These are phyloP conservation scores for Aureobasidium sp. DNA, from an alignment of 2,329 filamentous ascomycete genomes.

Conservation along the genomic window DNA sequence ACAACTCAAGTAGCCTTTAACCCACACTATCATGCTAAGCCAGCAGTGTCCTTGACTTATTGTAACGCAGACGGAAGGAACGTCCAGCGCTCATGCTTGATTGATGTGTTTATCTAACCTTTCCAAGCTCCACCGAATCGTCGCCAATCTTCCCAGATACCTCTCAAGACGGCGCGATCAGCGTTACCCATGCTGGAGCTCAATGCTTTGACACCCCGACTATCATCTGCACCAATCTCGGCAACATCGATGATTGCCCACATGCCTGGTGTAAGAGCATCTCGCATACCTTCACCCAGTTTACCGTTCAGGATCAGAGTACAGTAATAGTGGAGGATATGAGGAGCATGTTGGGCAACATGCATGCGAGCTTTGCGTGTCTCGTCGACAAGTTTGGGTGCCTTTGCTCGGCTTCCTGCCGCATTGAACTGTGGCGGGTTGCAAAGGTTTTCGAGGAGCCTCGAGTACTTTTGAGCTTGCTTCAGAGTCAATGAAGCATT, in stretches of 20 bases:
- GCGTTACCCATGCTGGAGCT: slow-evolving; percentile 44
- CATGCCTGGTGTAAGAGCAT: slow-evolving; percentile 42
- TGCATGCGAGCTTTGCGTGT: slow-evolving; percentile 50
- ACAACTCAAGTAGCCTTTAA: too few relatives aligned
- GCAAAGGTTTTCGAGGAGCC: slow-evolving; percentile 51
- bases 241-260: slow-evolving; percentile 47
- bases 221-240: slow-evolving; percentile 30
- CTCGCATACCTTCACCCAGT: slow-evolving; percentile 43
- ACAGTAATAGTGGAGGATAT: slow-evolving; percentile 50
- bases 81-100: background rate
- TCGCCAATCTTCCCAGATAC: slow-evolving; percentile 44
- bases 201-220: slow-evolving; percentile 39
- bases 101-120: background rate
- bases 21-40: too few relatives aligned
- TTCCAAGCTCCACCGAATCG: slow-evolving; percentile 22
- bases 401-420: slow-evolving; percentile 28
- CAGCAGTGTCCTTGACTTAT: too few relatives aligned
- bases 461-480: slow-evolving; percentile 43
- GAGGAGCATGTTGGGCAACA: slow-evolving; percentile 49
- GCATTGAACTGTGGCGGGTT: slow-evolving; percentile 52
- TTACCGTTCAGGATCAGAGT: slow-evolving; percentile 41
- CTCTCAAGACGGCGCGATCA: slow-evolving; percentile 44
- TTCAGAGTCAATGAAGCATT: slow-evolving; percentile 26
- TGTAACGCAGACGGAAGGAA: too few relatives aligned
- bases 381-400: slow-evolving; percentile 44